Evolutionary conservation across 1,284 basidiomycete species (phyloP).

Genomic region (Boletellus deceptivus): DNA sequence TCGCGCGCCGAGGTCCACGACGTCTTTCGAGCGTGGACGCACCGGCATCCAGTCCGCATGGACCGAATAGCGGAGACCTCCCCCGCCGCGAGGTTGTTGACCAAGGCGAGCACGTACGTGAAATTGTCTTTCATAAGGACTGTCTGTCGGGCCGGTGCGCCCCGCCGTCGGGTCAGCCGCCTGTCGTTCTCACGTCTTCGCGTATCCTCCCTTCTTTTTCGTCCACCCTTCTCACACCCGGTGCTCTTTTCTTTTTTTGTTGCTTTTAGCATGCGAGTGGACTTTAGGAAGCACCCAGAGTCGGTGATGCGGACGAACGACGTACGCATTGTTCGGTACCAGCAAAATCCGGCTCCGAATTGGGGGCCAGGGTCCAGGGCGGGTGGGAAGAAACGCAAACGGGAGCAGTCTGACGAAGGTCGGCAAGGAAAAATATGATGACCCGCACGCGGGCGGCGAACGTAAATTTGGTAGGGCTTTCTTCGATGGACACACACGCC

Average conservation of each 20-base stretch:
- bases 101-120: constrained; percentile 66
- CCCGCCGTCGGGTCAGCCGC: too few species aligned
- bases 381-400: constrained; percentile 39
- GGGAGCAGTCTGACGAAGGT: constrained; percentile 29
- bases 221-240: too few species aligned
- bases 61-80: constrained; percentile 74
- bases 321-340: constrained; percentile 85
- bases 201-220: too few species aligned
- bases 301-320: constrained; percentile 58
- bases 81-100: constrained; percentile 63
- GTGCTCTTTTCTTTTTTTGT: too few species aligned
- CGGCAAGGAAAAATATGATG: not conserved
- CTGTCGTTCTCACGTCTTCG: too few species aligned
- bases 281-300: constrained; percentile 72
- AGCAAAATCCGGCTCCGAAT: constrained; percentile 85
- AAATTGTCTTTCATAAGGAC: too few species aligned
- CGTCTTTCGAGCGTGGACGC: constrained; percentile 82
- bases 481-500: too few species aligned
- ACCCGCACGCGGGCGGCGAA: too few species aligned
- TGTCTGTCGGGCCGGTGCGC: too few species aligned
- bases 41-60: constrained; percentile 78
- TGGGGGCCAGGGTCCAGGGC: constrained; percentile 89
- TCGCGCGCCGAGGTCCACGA: constrained; percentile 75
- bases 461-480: too few species aligned
- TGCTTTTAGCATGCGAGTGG: constrained; percentile 49